Evolutionary conservation across 148 eudicot genomes (phyloP).

Genomic region (Vaccinium vitisidaea): DNA sequence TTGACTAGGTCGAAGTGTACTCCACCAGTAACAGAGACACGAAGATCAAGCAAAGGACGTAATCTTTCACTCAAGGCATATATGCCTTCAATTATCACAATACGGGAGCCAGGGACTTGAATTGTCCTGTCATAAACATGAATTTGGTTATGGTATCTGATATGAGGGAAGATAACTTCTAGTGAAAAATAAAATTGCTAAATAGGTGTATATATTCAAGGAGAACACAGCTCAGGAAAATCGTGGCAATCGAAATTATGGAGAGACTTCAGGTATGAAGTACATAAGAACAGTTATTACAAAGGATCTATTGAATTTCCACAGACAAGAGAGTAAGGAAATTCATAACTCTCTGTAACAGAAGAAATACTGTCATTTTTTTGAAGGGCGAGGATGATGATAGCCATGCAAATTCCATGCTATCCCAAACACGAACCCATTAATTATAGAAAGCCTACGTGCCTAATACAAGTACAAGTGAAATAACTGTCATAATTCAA

Average conservation of each 20-base stretch:
- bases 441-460: too few species aligned
- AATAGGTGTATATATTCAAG: neutral
- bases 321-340: neutral
- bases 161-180: neutral
- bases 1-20: constrained; percentile 96
- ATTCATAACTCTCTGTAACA: neutral
- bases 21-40: constrained; percentile 97
- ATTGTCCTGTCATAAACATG: constrained; percentile 55
- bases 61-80: constrained; percentile 91
- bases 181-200: neutral
- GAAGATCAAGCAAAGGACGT: constrained; percentile 88
- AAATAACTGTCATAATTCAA: neutral
- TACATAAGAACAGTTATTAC: neutral
- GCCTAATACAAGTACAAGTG: neutral
- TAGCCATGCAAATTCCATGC: neutral
- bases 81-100: constrained; percentile 91
- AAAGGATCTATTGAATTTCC: neutral
- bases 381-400: neutral
- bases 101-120: constrained; percentile 81
- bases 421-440: neutral
- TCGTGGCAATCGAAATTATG: neutral
- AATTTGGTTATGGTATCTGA: constrained; percentile 10
- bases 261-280: neutral
- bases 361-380: neutral
- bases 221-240: neutral